Conservation (phyloP, 345 rosid genomes). For the Aquilaria yunnanensis region DNA sequence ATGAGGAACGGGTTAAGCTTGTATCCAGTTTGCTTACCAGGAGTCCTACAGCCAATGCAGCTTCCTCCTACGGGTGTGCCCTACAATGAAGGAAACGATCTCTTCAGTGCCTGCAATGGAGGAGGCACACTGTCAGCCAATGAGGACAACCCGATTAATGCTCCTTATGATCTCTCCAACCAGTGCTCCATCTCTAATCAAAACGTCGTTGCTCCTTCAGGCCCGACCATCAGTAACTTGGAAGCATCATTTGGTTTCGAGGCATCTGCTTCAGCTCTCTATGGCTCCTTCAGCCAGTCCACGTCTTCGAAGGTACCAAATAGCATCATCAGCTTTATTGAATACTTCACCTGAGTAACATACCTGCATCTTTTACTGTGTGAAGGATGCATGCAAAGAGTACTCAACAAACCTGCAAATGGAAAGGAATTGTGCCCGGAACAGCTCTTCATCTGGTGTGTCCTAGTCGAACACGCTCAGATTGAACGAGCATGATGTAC, state of each 20-base stretch:
- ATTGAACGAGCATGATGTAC: conserved; percentile 7
- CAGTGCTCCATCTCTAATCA: conserved; percentile 26
- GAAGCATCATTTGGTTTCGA: conserved; percentile 33
- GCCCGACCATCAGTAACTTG: conserved; percentile 18
- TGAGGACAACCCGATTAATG: conserved; percentile 24
- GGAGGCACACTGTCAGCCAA: conserved; percentile 27
- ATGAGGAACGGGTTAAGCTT: conserved; percentile 54
- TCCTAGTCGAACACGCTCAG: conserved; percentile 22
- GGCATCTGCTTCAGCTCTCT: conserved; percentile 26
- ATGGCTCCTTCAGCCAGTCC: conserved; percentile 27
- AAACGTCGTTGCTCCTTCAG: conserved; percentile 20
- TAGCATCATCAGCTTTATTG: neutral
- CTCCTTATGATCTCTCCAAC: conserved; percentile 22
- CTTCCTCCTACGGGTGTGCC: conserved; percentile 30
- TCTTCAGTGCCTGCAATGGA: conserved; percentile 22
- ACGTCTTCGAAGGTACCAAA: conserved; percentile 39
- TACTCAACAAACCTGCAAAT: conserved; percentile 22
- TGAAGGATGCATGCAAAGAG: conserved; percentile 39
- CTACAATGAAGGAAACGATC: conserved; percentile 32
- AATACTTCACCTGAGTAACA: conserved; percentile 9
- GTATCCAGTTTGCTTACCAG: conserved; percentile 48
- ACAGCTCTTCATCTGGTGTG: conserved; percentile 30
- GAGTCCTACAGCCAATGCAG: conserved; percentile 37
- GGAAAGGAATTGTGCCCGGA: conserved; percentile 25
- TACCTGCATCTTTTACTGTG: neutral